A percentile compares a stretch with the other conserved stretches of the same genome.
Evolutionary conservation across 2,329 filamentous ascomycete genomes (phyloP).

Genomic region (Aquanectria penicillioides): DNA sequence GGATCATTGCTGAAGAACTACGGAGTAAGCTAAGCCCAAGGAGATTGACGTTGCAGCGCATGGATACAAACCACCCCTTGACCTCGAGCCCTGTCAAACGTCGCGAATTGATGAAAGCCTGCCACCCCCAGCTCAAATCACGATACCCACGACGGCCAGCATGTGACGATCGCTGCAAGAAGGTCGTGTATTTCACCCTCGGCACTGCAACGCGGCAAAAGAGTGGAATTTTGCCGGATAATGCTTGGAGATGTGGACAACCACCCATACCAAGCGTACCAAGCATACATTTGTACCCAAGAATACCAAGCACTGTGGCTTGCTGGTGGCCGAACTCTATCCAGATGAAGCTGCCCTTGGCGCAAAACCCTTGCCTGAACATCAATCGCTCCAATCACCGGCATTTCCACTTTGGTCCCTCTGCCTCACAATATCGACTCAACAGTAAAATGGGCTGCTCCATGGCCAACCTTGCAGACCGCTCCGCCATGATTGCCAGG

Average conservation of each 20-base stretch:
- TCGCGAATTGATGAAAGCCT: slow-evolving; percentile 4
- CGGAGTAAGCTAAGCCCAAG: too few relatives aligned
- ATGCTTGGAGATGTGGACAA: neutral
- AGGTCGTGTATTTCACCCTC: slow-evolving; percentile 1
- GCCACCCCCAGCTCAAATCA: neutral
- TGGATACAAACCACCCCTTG: neutral
- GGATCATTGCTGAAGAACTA: slow-evolving; percentile 4
- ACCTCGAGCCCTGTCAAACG: slow-evolving; percentile 1
- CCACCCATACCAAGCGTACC: slow-evolving; percentile 14
- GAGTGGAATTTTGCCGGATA: slow-evolving; percentile 3
- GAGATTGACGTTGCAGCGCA: slow-evolving; percentile 3
- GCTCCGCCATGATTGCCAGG: neutral
- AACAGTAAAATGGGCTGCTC: neutral
- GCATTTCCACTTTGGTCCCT: slow-evolving; percentile 13
- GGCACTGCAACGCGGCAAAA: slow-evolving; percentile 17
- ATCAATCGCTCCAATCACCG: slow-evolving; percentile 32
- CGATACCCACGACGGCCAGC: neutral
- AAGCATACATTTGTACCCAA: too few relatives aligned
- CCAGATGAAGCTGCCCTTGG: slow-evolving; percentile 29
- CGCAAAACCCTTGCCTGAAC: slow-evolving; percentile 21
- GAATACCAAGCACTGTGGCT: slow-evolving; percentile 25
- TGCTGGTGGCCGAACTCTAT: slow-evolving; percentile 36
- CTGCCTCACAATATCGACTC: slow-evolving; percentile 16
- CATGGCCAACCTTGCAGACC: neutral
- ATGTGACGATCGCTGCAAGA: slow-evolving; percentile 11